Percentiles rank a stretch among this genome's conserved stretches.
Evolutionary conservation across 495 filamentous ascomycete genomes (phyloP).

Genomic region (Venustampulla echinocandica): DNA sequence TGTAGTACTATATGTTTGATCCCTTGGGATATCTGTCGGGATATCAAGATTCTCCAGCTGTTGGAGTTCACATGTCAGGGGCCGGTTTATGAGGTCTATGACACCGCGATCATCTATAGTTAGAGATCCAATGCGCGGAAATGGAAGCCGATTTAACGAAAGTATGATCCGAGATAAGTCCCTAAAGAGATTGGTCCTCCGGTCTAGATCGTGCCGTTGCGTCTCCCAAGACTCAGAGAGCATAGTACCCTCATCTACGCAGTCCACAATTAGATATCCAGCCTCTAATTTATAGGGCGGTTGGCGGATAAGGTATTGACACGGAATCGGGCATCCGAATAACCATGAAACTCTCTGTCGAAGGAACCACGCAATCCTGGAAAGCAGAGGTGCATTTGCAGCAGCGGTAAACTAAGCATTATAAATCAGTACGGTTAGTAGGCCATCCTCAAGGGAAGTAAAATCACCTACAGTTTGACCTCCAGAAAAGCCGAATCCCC

Average conservation of each 20-base stretch:
- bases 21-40: slow-evolving; percentile 25
- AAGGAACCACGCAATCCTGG: background rate
- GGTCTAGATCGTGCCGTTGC: slow-evolving; percentile 9
- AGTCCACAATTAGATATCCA: slow-evolving; percentile 30
- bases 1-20: slow-evolving; percentile 22
- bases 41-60: slow-evolving; percentile 24
- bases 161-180: slow-evolving; percentile 15
- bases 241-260: slow-evolving; percentile 25
- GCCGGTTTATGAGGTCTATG: slow-evolving; percentile 23
- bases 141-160: slow-evolving; percentile 13
- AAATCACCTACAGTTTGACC: slow-evolving; percentile 16
- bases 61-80: slow-evolving; percentile 21
- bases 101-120: slow-evolving; percentile 19
- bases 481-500: slow-evolving; percentile 27
- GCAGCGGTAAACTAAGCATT: background rate
- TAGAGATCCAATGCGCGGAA: slow-evolving; percentile 25
- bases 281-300: background rate
- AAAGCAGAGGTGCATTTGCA: background rate
- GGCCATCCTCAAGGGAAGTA: slow-evolving; percentile 11
- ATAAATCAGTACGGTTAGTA: slow-evolving; percentile 11
- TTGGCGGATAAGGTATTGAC: background rate
- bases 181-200: slow-evolving; percentile 21
- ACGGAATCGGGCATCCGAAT: slow-evolving; percentile 3
- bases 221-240: slow-evolving; percentile 28
- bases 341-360: slow-evolving; percentile 2